Evolutionary conservation across 495 filamentous ascomycete genomes (phyloP), one percentile per base, ranked within the genome.

Genomic region (Tuber melanosporum): DNA sequence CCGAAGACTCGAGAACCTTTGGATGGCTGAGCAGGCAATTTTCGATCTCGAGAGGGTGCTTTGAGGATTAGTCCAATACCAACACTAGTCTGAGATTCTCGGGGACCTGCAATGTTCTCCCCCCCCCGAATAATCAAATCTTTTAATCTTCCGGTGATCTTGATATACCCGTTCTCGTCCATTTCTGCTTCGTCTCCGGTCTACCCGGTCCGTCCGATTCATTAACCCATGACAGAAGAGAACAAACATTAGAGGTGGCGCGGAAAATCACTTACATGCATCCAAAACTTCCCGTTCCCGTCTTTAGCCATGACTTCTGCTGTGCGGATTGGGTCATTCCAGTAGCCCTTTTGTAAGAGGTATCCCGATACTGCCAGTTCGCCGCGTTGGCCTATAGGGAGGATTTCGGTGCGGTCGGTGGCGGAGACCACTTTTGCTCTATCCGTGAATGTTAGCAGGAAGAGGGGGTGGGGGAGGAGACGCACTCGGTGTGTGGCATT

Each of bases 131-230:
- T 98, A 74, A 99, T 94, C 75, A 98, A 83, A 82, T 99, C 95
- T 85, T 98, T 98, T 80, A 96, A 92, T 20, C 93, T 84, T 15
- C 90, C 89, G 5, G 90, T 91, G 71, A 88, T 88, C 77, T 87
- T 87, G 9, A 93, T 87, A 81, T 90, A 93, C 36, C 91, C 91
- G 9, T 91, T 85, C 22, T 77, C 84, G 76, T 95, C 93, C 89
- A 99, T 95, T 66, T 87, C 86, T n/a, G 93, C 95, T 85, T 99
- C 95, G 81, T 99, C 95, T 26, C 95, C 95, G 2, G 91, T 96
- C 78, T 89, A 85, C 85, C 87, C 77, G 72, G 66, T 7, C 49
- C 10, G 74, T 32, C 52, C n/a, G n/a, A 41, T 76, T 69, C 72
- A 32, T 4, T 39, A n/a, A 42, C 72, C 3, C 9, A n/a, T 47